Conservation (phyloP, 2,329 filamentous ascomycete genomes). For the Trichoderma sp. region DNA sequence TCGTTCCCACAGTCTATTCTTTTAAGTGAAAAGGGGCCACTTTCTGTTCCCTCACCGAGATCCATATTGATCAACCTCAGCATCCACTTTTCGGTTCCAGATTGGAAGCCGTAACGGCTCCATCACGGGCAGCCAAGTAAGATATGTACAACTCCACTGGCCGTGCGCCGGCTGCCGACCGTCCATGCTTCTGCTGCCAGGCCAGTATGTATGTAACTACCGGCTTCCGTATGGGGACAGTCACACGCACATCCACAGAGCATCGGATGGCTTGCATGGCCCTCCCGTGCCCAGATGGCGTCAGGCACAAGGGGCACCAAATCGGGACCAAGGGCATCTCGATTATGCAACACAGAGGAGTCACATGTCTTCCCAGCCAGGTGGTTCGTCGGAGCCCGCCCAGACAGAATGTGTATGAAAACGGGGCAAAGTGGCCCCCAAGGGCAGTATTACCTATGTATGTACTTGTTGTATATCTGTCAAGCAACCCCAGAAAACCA, state of each 20-base stretch:
- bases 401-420: neutral
- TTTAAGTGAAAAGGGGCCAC: neutral
- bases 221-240: neutral
- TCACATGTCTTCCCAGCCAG: slow-evolving; percentile 2
- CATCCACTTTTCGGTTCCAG: neutral
- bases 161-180: neutral
- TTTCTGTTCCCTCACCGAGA: neutral
- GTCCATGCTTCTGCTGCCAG: neutral
- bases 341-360: neutral
- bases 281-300: neutral
- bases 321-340: neutral
- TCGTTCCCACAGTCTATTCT: neutral
- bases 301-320: neutral
- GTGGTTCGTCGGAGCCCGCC: neutral
- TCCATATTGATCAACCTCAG: neutral
- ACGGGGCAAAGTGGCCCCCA: neutral
- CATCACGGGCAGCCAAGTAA: neutral
- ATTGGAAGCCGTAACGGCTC: neutral
- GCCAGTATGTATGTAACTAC: neutral
- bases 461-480: neutral
- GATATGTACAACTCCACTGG: slow-evolving; percentile 6
- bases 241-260: neutral
- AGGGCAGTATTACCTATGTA: neutral
- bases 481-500: neutral
- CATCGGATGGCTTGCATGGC: neutral